Base-by-base conservation (phyloP, 2,329 filamentous ascomycete genomes). In the Fusarium pseudocircinatum region DNA sequence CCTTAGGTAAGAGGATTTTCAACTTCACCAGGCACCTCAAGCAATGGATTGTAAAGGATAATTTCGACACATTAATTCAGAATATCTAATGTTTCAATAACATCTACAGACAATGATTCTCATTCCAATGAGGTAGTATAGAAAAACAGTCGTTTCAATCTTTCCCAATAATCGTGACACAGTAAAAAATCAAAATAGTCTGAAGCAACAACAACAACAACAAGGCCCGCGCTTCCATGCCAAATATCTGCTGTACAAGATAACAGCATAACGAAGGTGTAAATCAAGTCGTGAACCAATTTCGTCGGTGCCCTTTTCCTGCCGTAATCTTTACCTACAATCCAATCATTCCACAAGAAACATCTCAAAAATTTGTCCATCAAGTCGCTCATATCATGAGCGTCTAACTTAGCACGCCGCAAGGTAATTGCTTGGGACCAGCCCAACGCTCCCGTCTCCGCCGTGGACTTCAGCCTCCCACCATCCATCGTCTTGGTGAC, bases 401-500 rank as follows among this genome's bases (percentile, higher is more conserved):
- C 40, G 69, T 67, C 80, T 78, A 37, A 37, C 9, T 37, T 37
- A 88, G 69, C 85, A 86, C 49, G 86, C 83, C 81, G 90, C 87
- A 67, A 92, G 84, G 77, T 92, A 92, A 79, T 92, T 92, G 81
- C 90, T 92, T 73, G 90, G 90, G 73, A 92, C 90, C 78, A 92
- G 85, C 69, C 90, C 90, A 65, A 87, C 80, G 56, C 83, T 86
- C 56, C 87, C 90, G 71, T 87, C 88, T 72, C 88, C 87, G 30
- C 92, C 91, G 50, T 95, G 93, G 44, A 98, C 90, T 82, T 98
- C 96, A 18, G 97, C 97, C 84, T 99, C 96, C 96, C 97, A 99
- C 96, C 96, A 99, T 26, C 96, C 96, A 80, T 99, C 96, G 81
- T 99, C 96, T 83, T 99, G 96, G 78, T 97, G 90, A 68, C 95